These are phyloP conservation scores for Saksenaea oblongispora DNA, from an alignment of 371 early-diverging fungal genomes.

Conservation along the genomic window DNA sequence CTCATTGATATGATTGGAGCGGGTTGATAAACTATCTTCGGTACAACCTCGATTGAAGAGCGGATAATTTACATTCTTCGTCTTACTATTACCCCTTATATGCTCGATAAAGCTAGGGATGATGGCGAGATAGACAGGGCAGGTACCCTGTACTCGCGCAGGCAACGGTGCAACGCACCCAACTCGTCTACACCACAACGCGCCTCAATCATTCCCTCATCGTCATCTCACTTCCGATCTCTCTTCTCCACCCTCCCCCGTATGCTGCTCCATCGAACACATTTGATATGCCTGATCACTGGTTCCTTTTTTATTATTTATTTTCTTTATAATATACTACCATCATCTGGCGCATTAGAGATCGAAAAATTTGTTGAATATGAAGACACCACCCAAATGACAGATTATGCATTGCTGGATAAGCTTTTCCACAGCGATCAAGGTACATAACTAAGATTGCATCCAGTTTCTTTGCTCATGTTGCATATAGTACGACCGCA, in stretches of 20 bases:
- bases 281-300: not conserved
- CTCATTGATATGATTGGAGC: too few relatives aligned
- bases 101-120: not conserved
- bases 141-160: not conserved
- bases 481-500: not conserved
- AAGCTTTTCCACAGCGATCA: constrained; percentile 19
- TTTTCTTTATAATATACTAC: not conserved
- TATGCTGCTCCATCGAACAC: not conserved
- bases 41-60: too few relatives aligned
- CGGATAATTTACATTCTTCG: too few relatives aligned
- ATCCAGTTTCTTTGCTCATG: not conserved
- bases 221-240: not conserved
- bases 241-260: not conserved
- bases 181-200: not conserved
- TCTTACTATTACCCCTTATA: not conserved
- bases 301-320: not conserved
- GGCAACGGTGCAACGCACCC: not conserved
- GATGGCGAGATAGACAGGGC: constrained; percentile 3
- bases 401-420: constrained; percentile 31
- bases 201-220: not conserved
- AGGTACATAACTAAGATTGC: constrained; percentile 13
- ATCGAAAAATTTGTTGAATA: constrained; percentile 15
- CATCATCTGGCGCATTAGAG: not conserved
- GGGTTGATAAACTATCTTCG: too few relatives aligned
- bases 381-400: constrained; percentile 30